Conservation (phyloP, 1,284 basidiomycete species). For the Apiotrichum laibachii region DNA sequence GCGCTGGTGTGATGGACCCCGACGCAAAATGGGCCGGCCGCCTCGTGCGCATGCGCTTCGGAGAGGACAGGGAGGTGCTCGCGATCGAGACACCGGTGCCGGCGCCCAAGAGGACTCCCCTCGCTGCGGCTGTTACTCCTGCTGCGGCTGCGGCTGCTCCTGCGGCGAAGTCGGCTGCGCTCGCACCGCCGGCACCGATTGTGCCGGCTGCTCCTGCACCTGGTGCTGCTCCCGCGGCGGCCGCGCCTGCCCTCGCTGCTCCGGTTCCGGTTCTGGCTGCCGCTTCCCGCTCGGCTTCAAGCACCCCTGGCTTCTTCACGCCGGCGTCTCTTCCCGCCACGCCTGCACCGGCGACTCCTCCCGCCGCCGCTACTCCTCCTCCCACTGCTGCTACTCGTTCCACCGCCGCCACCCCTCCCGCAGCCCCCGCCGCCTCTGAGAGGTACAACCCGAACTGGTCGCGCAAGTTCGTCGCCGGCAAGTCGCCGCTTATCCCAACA, state of each 20-base stretch:
- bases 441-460: constrained; percentile 50
- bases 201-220: too few relatives aligned
- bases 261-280: not conserved
- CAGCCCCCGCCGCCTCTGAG: constrained; percentile 3
- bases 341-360: not conserved
- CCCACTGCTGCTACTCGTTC: constrained; percentile 1
- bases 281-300: too few relatives aligned
- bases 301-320: too few relatives aligned
- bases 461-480: constrained; percentile 52
- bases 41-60: constrained; percentile 35
- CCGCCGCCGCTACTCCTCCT: not conserved
- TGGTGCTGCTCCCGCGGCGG: not conserved
- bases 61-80: constrained; percentile 37
- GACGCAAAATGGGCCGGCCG: constrained; percentile 31
- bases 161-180: not conserved
- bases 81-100: constrained; percentile 13
- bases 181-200: not conserved
- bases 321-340: not conserved
- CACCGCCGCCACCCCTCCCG: not conserved
- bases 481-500: constrained; percentile 52
- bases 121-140: not conserved
- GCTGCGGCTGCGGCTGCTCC: not conserved
- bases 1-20: constrained; percentile 17
- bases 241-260: not conserved
- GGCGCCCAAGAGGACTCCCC: not conserved